Evolutionary conservation across 352 stramenopile species (phyloP), one percentile per base, ranked within the genome.

Genomic region (Ophiocytium majus): DNA sequence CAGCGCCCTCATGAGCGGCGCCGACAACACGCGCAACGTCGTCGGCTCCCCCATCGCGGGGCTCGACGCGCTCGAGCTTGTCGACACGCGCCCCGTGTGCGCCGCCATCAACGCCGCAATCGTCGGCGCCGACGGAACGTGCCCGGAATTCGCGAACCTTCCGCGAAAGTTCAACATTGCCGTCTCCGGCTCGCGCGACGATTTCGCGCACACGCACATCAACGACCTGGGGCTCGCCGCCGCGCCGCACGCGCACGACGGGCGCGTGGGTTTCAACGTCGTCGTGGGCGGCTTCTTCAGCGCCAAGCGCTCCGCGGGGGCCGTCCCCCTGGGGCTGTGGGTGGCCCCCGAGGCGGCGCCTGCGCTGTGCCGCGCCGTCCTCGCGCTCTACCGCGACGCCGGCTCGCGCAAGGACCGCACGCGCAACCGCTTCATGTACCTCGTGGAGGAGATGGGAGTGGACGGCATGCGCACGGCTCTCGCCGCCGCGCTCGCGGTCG

Each of bases 81-180:
- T 94, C 23, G 92, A 95, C 88, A 95, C 92, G 33, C 89, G 92
- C 36, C 88, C 63, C 49, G 90, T 89, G 35, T 89, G 90, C 83
- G 92, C 91, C 80, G 91, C 89, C 35, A 57, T 95, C 1, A 94
- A 94, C 82, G 90, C 94, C 88, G 88, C 94, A 35, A 88, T 95
- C 28, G 91, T 88, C 83, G 81, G 92, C 10, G 89, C 93, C 75
- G 87, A 90, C 43, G 88, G 91, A 33, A 92, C 92, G 34, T 94
- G 94, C 85, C 91, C 92, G 0, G 80, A 81, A 74, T 94, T 91
- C 86, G 91, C 86, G 33, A 95, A 95, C 83, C 88, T 95, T 9
- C 92, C 92, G 17, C 89, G 92, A 37, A 95, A 95, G 88, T 93
- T 95, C 86, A 95, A 95, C 84, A 92, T 95, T 87, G 92, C 92